Percentiles rank a stretch among this genome's conserved stretches.
Conservation (phyloP, 441 rosid species). For the Arabidopsis lyrata region DNA sequence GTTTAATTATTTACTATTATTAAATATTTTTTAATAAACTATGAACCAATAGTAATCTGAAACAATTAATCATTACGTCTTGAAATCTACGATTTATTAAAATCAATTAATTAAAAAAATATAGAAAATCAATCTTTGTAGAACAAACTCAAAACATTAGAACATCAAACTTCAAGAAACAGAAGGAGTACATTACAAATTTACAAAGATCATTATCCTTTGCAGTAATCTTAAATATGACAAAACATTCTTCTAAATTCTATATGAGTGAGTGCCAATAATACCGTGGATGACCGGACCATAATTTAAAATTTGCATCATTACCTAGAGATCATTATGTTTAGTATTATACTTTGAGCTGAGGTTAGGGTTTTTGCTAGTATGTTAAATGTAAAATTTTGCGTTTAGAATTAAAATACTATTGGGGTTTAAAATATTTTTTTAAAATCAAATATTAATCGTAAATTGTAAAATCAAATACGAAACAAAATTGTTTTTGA, state of each 20-base stretch:
- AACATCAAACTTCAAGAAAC: too few relatives aligned
- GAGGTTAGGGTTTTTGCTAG: background rate
- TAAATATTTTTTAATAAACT: too few relatives aligned
- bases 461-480: background rate
- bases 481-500: background rate
- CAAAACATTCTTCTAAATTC: background rate
- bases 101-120: too few relatives aligned
- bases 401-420: too few relatives aligned
- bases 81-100: too few relatives aligned
- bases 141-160: too few relatives aligned
- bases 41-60: too few relatives aligned
- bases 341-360: background rate
- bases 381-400: too few relatives aligned
- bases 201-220: constrained; percentile 34
- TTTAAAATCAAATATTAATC: background rate
- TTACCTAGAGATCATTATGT: background rate
- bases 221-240: background rate
- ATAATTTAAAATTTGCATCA: background rate
- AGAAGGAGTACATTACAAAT: constrained; percentile 19
- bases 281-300: background rate
- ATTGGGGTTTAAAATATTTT: background rate
- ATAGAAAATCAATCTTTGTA: too few relatives aligned
- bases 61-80: too few relatives aligned
- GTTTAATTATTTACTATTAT: too few relatives aligned
- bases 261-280: background rate